A percentile compares a stretch with the other conserved stretches of the same genome.
Conservation (phyloP, 2,329 filamentous ascomycete species). For the Aspergillus sp. region DNA sequence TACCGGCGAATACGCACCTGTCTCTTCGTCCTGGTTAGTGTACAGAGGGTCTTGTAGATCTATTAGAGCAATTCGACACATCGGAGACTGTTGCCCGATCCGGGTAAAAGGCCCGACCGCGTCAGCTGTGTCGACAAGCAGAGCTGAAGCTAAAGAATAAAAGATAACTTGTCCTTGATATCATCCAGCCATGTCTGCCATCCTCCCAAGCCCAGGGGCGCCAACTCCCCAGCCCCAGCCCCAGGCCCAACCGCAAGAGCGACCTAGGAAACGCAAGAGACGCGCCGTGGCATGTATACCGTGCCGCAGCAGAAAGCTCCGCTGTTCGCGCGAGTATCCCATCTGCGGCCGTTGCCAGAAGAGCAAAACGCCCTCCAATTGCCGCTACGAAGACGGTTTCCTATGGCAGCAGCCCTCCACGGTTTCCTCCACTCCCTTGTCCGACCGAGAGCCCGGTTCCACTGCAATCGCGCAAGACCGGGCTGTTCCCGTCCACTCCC, state of each 20-base stretch:
- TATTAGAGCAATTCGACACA: no score
- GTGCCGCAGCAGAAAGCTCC: slow-evolving; percentile 34
- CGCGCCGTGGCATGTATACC: slow-evolving; percentile 34
- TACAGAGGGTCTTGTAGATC: no score
- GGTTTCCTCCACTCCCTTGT: slow-evolving; percentile 17
- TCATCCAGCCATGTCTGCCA: background rate
- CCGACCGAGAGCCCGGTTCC: slow-evolving; percentile 13
- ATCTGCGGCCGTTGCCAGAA: slow-evolving; percentile 32
- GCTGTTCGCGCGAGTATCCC: slow-evolving; percentile 35
- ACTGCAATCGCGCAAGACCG: slow-evolving; percentile 7
- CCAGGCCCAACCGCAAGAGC: slow-evolving; percentile 14
- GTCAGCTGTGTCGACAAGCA: no score
- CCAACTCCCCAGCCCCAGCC: background rate
- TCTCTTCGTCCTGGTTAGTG: no score
- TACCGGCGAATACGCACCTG: no score
- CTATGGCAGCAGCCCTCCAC: slow-evolving; percentile 31
- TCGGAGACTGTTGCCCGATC: no score
- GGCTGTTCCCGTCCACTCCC: background rate
- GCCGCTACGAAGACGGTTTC: slow-evolving; percentile 34
- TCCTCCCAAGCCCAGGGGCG: slow-evolving; percentile 5
- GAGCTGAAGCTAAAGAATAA: no score
- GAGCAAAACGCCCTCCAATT: slow-evolving; percentile 25
- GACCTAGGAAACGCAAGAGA: slow-evolving; percentile 30
- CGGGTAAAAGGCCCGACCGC: no score
- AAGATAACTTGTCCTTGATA: no score